phyloP scores from a whole-genome alignment of 306 rosid genomes.

The Glycine soja region DNA sequence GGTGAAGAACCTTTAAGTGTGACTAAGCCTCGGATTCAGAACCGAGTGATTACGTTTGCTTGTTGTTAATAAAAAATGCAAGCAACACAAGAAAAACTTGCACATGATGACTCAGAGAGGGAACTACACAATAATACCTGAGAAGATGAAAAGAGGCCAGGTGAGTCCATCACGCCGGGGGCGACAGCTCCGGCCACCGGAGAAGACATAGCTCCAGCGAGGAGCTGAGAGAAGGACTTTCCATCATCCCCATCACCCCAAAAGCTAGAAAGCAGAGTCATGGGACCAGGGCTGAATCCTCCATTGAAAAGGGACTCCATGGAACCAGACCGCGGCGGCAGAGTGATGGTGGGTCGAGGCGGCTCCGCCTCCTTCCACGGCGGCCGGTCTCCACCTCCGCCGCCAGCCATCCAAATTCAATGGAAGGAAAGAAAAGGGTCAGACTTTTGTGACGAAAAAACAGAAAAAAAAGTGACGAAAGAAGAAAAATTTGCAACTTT shows the following conservation, averaged over 20 bases:
- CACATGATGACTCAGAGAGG: background rate
- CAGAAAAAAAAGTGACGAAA: background rate
- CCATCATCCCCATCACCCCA: slow-evolving; percentile 64
- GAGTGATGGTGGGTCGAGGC: slow-evolving; percentile 59
- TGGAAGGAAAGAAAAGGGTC: background rate
- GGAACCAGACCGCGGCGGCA: slow-evolving; percentile 63
- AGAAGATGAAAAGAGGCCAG: slow-evolving; percentile 59
- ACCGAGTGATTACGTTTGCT: no score
- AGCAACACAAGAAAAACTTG: slow-evolving; percentile 2
- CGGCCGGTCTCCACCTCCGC: slow-evolving; percentile 43
- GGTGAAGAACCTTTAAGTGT: no score
- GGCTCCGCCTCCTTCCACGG: slow-evolving; percentile 45
- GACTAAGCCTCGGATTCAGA: no score
- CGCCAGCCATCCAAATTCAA: slow-evolving; percentile 38
- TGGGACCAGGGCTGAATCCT: slow-evolving; percentile 85
- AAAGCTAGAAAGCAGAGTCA: slow-evolving; percentile 76
- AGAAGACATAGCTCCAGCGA: slow-evolving; percentile 78
- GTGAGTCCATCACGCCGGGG: slow-evolving; percentile 52
- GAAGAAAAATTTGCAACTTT: background rate
- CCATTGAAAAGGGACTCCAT: slow-evolving; percentile 65
- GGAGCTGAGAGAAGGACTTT: slow-evolving; percentile 86
- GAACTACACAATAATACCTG: slow-evolving; percentile 54
- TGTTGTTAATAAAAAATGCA: no score
- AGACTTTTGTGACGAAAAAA: background rate
- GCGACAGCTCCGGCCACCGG: slow-evolving; percentile 46